Evolutionary conservation across 352 stramenopile genomes (phyloP), one percentile per base, ranked within the genome.

Genomic region (Globisporangium paddicum): DNA sequence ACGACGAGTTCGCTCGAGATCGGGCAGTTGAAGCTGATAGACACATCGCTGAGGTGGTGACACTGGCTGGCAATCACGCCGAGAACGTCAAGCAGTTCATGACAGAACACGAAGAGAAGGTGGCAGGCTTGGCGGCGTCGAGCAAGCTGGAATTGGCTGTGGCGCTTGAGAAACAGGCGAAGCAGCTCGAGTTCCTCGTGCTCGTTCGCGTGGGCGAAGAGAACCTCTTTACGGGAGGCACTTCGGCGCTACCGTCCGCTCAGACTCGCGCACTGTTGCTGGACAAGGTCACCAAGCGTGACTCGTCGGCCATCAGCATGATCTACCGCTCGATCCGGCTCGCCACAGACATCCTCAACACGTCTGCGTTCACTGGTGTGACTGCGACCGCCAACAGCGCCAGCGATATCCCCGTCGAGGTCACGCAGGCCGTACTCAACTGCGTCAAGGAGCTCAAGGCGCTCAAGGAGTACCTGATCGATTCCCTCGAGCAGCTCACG

Each of bases 321-420:
- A 86, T 90, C 60, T 90, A 90, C 60, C 72, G 73, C 23, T 69
- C 70, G n/a, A 90, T 90, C 35, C 77, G 78, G 1, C 61, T 90
- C 23, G 69, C 77, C 3, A 89, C 78, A 21, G 77, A 88, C 41
- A 82, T 90, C 19, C 69, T 90, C 28, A 87, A 79, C 54, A 69
- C 77, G 10, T 70, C 58, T 16, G 60, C 68, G 11, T 81, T 76
- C 53, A 58, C 48, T 11, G 35, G 32, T 0, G 23, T 37, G 2
- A 48, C 10, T 6, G 21, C 18, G 8, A 50, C 51, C 9, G 45
- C 32, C 8, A 52, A 37, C 14, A 52, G 61, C 6, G 41, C 57
- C 26, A 44, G 47, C 2, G 77, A 88, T 58, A 71, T 86, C 34
- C 71, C 78, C 5, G 73, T 79, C 14, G 77, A 86, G 16, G 59